Base-by-base conservation (phyloP, 805 yeast species). In the Lipomyces spencermartinsiae region DNA sequence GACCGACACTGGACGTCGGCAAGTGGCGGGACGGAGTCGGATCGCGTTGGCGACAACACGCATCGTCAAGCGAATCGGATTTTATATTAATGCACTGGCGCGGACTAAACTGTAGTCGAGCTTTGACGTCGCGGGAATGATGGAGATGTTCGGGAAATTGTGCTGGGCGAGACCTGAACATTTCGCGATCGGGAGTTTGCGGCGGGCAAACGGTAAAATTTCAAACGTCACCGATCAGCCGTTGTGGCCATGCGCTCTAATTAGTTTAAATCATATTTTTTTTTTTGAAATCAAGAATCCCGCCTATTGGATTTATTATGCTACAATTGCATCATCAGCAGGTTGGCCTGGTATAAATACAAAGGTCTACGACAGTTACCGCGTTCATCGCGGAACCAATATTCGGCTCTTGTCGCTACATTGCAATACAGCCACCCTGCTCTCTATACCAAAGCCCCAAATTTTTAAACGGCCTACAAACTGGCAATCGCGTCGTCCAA, bases 401-500 rank as follows among this genome's bases (percentile, higher is more conserved):
- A 37, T 1, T 37, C 43, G 5, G 6, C 4, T 9, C 16, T 37
- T 37, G 3, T 25, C 29, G 29, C 29, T 25, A 25, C 29, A 25
- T 12, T 37, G 9, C 43, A 12, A 37, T 37, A 37, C 39, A 25
- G 4, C 39, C 16, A 35, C 39, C 39, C 39, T 9, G 39, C 3
- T 10, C 39, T 37, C 14, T 37, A 37, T 37, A 37, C 16, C 4
- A 37, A 12, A 37, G 12, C 16, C 43, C 14, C 43, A 37, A 37
- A 12, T 37, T 37, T 37, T 25, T 25, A 25, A 37, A 37, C 5
- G 9, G 19, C 46, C 29, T 57, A 53, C 58, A 54, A 22, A 25
- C 54, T 59, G 34, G 67, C 61, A 22, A 90, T 76, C 34, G 90
- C 87, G 54, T 83, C 77, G 66, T 85, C 89, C 67, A 94, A 85